phyloP scores from a whole-genome alignment of 106 monocot species.

The Acorus gramineus region DNA sequence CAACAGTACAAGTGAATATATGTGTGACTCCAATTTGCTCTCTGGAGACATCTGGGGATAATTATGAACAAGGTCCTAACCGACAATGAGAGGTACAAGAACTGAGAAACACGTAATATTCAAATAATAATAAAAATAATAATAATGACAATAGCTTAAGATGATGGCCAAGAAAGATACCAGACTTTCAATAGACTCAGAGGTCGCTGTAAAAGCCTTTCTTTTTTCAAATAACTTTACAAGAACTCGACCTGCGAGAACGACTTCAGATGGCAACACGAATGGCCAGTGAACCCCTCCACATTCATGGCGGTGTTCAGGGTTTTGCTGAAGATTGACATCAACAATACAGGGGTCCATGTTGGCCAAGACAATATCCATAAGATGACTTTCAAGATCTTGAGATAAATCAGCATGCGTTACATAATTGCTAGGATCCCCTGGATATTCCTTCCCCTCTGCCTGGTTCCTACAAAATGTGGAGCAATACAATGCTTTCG shows the following conservation, averaged over 20 bases:
- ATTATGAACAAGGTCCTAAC: slow-evolving; percentile 67
- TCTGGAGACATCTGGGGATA: slow-evolving; percentile 39
- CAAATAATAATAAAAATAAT: background rate
- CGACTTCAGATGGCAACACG: slow-evolving; percentile 71
- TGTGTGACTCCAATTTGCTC: slow-evolving; percentile 60
- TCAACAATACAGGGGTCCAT: background rate
- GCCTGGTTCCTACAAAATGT: slow-evolving; percentile 52
- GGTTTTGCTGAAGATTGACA: slow-evolving; percentile 12
- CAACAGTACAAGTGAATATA: slow-evolving; percentile 62
- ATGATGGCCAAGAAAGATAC: slow-evolving; percentile 15
- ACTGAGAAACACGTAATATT: background rate
- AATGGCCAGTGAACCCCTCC: slow-evolving; percentile 75
- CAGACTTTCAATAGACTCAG: slow-evolving; percentile 16
- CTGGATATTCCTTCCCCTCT: slow-evolving; percentile 13
- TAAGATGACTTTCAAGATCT: slow-evolving; percentile 28
- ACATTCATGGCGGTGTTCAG: slow-evolving; percentile 95
- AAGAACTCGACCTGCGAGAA: slow-evolving; percentile 73
- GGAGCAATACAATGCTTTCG: slow-evolving; percentile 83
- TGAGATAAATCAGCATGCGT: slow-evolving; percentile 15
- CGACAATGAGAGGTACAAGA: background rate
- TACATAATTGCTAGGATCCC: slow-evolving; percentile 2
- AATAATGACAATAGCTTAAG: background rate
- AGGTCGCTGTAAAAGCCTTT: slow-evolving; percentile 8
- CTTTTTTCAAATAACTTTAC: slow-evolving; percentile 28
- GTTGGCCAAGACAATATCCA: slow-evolving; percentile 4